Evolutionary conservation across 176 grass and related monocot species (phyloP).

Genomic region (Saccharum officinarum): DNA sequence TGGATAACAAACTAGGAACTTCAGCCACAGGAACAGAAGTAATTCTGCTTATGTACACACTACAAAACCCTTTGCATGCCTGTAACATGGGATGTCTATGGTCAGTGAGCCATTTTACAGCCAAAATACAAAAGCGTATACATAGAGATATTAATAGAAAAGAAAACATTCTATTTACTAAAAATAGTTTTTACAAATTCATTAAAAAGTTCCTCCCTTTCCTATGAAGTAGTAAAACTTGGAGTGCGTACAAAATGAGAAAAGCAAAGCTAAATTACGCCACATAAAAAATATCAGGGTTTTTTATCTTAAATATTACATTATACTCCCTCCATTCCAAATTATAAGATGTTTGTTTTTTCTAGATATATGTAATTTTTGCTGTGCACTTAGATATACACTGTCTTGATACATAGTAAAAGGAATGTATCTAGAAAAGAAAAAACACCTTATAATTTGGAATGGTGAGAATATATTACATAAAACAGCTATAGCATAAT

Average conservation of each 20-base stretch:
- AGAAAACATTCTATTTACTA: background rate
- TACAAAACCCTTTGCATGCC: constrained; percentile 99
- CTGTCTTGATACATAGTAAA: background rate
- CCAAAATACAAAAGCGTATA: constrained; percentile 2
- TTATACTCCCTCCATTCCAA: background rate
- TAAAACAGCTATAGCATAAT: constrained; percentile 4
- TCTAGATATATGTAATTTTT: background rate
- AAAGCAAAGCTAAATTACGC: constrained; percentile 7
- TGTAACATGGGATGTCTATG: constrained; percentile 38
- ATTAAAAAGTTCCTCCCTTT: background rate
- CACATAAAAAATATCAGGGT: background rate
- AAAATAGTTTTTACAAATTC: background rate
- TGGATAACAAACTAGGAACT: constrained; percentile 78
- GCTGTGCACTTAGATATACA: background rate
- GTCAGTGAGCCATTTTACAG: constrained; percentile 22
- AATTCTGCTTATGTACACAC: constrained; percentile 64
- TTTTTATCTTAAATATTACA: background rate
- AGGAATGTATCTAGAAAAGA: background rate
- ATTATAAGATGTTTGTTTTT: background rate
- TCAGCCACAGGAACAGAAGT: constrained; percentile 74
- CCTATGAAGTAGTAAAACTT: constrained; percentile 10
- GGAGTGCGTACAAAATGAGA: background rate
- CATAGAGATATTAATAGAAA: constrained; percentile 9
- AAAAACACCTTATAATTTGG: background rate
- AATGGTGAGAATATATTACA: background rate